These are phyloP conservation scores for Davidsoniella australis DNA, from an alignment of 2,329 filamentous ascomycete genomes.

Conservation along the genomic window DNA sequence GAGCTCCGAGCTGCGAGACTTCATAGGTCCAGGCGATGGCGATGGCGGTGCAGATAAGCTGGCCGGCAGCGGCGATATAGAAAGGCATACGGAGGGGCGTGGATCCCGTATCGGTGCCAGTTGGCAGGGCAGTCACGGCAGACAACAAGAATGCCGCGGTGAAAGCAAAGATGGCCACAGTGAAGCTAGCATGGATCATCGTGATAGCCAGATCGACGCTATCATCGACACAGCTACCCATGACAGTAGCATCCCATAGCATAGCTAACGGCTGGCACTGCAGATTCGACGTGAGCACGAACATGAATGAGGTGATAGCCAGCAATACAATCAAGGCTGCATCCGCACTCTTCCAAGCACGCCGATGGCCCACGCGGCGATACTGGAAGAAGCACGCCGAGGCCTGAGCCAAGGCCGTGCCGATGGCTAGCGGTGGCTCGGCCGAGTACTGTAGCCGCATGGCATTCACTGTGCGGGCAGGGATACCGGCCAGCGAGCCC, in stretches of 20 bases:
- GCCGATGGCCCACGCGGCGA: slow-evolving; percentile 17
- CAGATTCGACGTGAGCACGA: slow-evolving; percentile 20
- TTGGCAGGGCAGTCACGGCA: not conserved
- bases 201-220: slow-evolving; percentile 17
- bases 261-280: slow-evolving; percentile 23
- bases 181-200: slow-evolving; percentile 22
- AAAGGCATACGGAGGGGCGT: not conserved
- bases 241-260: slow-evolving; percentile 20
- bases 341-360: slow-evolving; percentile 19
- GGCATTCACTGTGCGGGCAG: not conserved
- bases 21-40: slow-evolving; percentile 21
- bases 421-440: slow-evolving; percentile 2
- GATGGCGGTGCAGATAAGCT: slow-evolving; percentile 17
- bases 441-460: slow-evolving; percentile 1
- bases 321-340: slow-evolving; percentile 19
- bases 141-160: slow-evolving; percentile 15
- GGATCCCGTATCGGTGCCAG: not conserved
- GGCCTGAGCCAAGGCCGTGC: slow-evolving; percentile 21
- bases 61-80: not conserved
- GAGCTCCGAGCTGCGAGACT: slow-evolving; percentile 17
- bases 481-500: not conserved
- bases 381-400: slow-evolving; percentile 23
- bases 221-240: slow-evolving; percentile 19
- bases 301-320: slow-evolving; percentile 19
- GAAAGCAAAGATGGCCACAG: slow-evolving; percentile 22